A percentile compares a stretch with the other conserved stretches of the same genome.
Evolutionary conservation across 768 basidiomycete species (phyloP).

Genomic region (Termitomyces sp.): DNA sequence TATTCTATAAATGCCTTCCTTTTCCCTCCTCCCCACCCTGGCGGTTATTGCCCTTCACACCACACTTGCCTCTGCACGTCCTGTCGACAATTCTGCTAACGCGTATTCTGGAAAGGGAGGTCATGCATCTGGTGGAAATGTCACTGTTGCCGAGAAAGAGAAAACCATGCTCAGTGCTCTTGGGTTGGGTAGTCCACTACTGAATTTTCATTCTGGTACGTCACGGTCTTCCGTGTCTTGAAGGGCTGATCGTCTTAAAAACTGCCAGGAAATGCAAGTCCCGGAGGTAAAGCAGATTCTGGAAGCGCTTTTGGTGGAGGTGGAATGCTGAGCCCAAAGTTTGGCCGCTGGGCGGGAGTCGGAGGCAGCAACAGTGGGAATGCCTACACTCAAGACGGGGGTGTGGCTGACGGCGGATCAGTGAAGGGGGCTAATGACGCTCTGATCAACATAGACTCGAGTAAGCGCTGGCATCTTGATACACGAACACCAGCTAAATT

Average conservation of each 20-base stretch:
- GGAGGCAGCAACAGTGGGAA: constrained; percentile 19
- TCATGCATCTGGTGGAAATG: constrained; percentile 29
- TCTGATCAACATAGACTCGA: constrained; percentile 27
- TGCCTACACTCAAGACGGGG: constrained; percentile 26
- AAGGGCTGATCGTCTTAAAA: background rate
- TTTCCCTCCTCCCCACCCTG: constrained; percentile 20
- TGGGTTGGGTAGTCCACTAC: constrained; percentile 8
- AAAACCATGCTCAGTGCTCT: constrained; percentile 4
- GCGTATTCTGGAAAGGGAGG: constrained; percentile 31
- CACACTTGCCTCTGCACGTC: constrained; percentile 21
- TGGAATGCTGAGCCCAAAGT: background rate
- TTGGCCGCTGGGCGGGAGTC: background rate
- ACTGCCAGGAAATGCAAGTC: constrained; percentile 23
- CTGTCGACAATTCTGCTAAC: constrained; percentile 26
- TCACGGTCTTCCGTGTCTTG: background rate
- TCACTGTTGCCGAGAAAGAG: constrained; percentile 2
- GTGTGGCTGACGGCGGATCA: constrained; percentile 31
- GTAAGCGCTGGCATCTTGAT: constrained; percentile 18
- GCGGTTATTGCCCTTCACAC: constrained; percentile 17
- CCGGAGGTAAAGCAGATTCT: constrained; percentile 29
- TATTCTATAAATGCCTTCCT: constrained; percentile 21
- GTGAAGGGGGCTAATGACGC: constrained; percentile 17
- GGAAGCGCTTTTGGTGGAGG: constrained; percentile 20
- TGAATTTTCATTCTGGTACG: constrained; percentile 27
- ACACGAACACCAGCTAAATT: constrained; percentile 2